Percentiles rank a stretch among this genome's conserved stretches.
phyloP scores from a whole-genome alignment of 176 grass and related monocot species.

The Aechmea fasciata region DNA sequence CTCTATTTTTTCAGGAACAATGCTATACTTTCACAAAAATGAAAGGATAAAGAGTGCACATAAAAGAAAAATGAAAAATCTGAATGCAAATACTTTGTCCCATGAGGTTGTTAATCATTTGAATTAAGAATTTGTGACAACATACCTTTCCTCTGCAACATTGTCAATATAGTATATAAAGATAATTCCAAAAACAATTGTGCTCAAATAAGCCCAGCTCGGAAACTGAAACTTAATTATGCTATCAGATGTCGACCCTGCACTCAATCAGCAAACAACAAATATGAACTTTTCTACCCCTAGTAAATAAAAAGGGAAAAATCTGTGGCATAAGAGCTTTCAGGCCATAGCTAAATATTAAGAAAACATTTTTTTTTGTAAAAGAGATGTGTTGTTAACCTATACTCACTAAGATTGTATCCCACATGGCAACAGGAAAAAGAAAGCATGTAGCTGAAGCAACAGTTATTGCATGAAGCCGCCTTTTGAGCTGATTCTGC shows the following conservation, averaged over 20 bases:
- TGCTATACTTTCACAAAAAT: no score
- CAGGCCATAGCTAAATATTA: not conserved
- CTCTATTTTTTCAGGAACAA: no score
- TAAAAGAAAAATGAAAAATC: constrained; percentile 9
- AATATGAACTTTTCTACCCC: constrained; percentile 14
- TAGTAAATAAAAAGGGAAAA: constrained; percentile 15
- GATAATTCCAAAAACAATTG: constrained; percentile 76
- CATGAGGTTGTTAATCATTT: no score
- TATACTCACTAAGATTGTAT: constrained; percentile 87
- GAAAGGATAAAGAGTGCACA: not conserved
- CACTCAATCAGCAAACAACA: constrained; percentile 24
- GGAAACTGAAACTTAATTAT: constrained; percentile 88
- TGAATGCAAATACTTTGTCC: no score
- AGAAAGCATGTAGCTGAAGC: constrained; percentile 96
- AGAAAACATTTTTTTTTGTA: not conserved
- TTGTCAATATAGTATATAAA: constrained; percentile 91
- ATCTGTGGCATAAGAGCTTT: not conserved
- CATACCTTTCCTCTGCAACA: constrained; percentile 87
- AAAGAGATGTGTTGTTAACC: not conserved
- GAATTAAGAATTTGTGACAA: not conserved
- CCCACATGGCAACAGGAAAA: constrained; percentile 98
- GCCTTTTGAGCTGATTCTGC: constrained; percentile 95
- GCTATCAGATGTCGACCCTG: constrained; percentile 77
- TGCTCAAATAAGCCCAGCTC: constrained; percentile 90
- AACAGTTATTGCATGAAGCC: constrained; percentile 90